A percentile compares a stretch with the other conserved stretches of the same genome.
phyloP scores from a whole-genome alignment of 495 filamentous ascomycete species.

The Diplogelasinospora grovesii region DNA sequence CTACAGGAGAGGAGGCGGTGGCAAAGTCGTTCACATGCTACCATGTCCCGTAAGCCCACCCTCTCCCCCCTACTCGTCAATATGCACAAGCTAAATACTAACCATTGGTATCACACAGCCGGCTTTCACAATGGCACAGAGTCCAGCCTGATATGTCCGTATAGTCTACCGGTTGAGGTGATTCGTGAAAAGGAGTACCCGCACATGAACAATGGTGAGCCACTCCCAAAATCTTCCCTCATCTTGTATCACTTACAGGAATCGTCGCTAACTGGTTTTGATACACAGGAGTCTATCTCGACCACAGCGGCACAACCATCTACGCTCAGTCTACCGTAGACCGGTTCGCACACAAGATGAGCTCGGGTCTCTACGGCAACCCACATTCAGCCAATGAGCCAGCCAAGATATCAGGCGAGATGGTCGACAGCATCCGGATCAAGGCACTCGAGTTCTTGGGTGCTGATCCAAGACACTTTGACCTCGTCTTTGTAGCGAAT shows the following conservation, averaged over 20 bases:
- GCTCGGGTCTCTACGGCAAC: conserved; percentile 60
- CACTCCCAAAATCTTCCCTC: neutral
- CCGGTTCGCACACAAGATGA: conserved; percentile 51
- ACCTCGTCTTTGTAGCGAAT: conserved; percentile 87
- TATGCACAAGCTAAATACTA: no score
- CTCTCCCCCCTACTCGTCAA: no score
- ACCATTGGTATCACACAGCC: neutral
- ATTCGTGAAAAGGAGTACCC: conserved; percentile 40
- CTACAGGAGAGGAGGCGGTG: conserved; percentile 5
- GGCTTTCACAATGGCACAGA: neutral
- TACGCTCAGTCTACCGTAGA: conserved; percentile 58
- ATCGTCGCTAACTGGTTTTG: neutral
- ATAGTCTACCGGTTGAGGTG: conserved; percentile 32
- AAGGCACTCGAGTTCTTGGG: conserved; percentile 74
- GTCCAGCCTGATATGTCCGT: conserved; percentile 6
- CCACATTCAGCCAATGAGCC: conserved; percentile 67
- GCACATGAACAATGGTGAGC: conserved; percentile 41
- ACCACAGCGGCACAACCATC: conserved; percentile 70
- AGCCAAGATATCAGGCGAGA: conserved; percentile 52
- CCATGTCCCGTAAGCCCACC: conserved; percentile 10
- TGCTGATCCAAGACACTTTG: conserved; percentile 74
- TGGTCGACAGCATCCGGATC: conserved; percentile 53
- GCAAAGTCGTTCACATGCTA: conserved; percentile 9
- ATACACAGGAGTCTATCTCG: conserved; percentile 53
- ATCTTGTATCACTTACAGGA: neutral